These are phyloP conservation scores for Annona cherimola DNA, from an alignment of 164 flowering plant species.

Conservation along the genomic window DNA sequence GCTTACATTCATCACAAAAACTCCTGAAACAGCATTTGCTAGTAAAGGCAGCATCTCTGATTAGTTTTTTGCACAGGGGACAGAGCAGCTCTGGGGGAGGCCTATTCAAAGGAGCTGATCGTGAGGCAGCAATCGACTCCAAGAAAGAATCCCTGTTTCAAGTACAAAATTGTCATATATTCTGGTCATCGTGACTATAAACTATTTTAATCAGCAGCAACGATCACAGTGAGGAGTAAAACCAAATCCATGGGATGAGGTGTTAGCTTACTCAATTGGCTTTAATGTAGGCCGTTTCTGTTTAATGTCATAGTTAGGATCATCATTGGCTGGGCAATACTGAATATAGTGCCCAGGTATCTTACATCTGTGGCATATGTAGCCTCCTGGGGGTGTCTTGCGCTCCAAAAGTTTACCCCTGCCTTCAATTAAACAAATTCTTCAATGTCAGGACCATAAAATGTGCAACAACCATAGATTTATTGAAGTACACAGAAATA, in stretches of 20 bases:
- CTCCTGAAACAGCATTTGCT: constrained; percentile 96
- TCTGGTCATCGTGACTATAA: not conserved
- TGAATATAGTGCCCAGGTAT: constrained; percentile 94
- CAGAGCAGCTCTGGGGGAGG: constrained; percentile 91
- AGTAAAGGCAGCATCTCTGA: constrained; percentile 95
- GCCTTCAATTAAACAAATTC: constrained; percentile 20
- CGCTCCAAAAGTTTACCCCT: constrained; percentile 49
- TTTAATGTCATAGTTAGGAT: constrained; percentile 77
- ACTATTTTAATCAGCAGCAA: not conserved
- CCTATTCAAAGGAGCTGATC: constrained; percentile 69
- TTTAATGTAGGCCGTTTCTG: constrained; percentile 82
- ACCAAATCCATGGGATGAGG: not conserved
- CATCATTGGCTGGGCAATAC: constrained; percentile 97
- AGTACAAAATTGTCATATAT: not conserved
- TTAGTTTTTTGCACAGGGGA: constrained; percentile 88
- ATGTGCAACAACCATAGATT: not conserved
- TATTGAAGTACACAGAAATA: not conserved
- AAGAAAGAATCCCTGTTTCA: constrained; percentile 89
- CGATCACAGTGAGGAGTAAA: too few species aligned
- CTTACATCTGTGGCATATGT: constrained; percentile 90
- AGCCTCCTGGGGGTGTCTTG: constrained; percentile 89
- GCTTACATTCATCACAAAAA: constrained; percentile 91
- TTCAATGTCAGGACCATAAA: not conserved
- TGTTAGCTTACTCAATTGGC: constrained; percentile 81
- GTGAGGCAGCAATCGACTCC: constrained; percentile 86